Conservation (phyloP, 2,329 filamentous ascomycete genomes). For the Coniella vitis region DNA sequence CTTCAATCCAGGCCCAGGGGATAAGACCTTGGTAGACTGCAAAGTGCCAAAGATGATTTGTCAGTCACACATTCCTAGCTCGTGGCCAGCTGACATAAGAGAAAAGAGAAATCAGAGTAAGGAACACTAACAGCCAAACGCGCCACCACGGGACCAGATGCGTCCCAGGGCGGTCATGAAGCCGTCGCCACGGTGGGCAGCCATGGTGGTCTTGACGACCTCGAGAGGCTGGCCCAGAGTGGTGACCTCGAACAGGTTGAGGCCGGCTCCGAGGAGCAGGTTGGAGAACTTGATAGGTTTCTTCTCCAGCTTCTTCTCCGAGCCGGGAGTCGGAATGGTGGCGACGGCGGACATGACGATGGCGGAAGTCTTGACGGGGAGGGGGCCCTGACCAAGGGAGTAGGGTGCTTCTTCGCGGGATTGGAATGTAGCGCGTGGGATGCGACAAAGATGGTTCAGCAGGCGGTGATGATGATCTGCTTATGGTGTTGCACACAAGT, state of each 20-base stretch:
- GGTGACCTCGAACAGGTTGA: slow-evolving; percentile 90
- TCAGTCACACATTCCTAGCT: no score
- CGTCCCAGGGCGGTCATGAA: slow-evolving; percentile 74
- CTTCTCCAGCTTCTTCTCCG: slow-evolving; percentile 70
- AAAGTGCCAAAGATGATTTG: neutral
- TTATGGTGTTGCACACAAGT: neutral
- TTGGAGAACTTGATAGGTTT: slow-evolving; percentile 99
- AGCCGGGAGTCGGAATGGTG: slow-evolving; percentile 41
- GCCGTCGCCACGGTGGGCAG: slow-evolving; percentile 85
- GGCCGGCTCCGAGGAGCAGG: slow-evolving; percentile 82
- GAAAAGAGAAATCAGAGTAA: neutral
- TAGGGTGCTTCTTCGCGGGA: slow-evolving; percentile 76
- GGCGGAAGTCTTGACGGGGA: slow-evolving; percentile 31
- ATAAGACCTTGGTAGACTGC: slow-evolving; percentile 98
- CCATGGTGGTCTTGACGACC: slow-evolving; percentile 99
- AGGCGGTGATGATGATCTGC: no score
- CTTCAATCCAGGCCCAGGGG: slow-evolving; percentile 99
- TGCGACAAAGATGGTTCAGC: no score
- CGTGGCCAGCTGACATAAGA: neutral
- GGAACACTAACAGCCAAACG: slow-evolving; percentile 75
- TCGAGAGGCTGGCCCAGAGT: slow-evolving; percentile 75
- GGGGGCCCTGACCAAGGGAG: slow-evolving; percentile 98
- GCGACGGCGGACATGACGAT: slow-evolving; percentile 57
- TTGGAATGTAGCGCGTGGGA: slow-evolving; percentile 18
- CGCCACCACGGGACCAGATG: slow-evolving; percentile 91